Base-by-base conservation (phyloP, 1,284 basidiomycete species). In the Phylloporus sp. region DNA sequence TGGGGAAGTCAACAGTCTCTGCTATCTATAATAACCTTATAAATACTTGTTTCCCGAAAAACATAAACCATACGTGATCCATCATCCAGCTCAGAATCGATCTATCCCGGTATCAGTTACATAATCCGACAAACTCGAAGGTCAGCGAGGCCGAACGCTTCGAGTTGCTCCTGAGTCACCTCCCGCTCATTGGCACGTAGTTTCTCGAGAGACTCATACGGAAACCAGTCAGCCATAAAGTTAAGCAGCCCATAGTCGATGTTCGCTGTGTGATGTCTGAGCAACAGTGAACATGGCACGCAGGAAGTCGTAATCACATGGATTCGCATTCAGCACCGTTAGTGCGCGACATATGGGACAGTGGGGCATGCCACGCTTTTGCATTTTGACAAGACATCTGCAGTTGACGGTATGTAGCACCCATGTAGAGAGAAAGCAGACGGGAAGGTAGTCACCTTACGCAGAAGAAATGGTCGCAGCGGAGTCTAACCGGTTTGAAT, bases 141-240 rank as follows among this genome's bases (percentile, higher is more conserved):
- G 13, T 59, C 70, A 56, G 84, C 78, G 18, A 89, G 67, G 10
- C 88, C 88, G 40, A 93, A 75, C 69, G 91, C 90, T 63, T 83
- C 77, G 28, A 92, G 72, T 69, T 93, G 84, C 76, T 97, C 95
- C 58, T 84, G 78, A 0, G 86, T 83, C 1, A 91, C 87, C 72
- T 98, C 96, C 51, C 79, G 81, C 73, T 94, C 89, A 74, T 96
- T 96, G 70, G 88, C 84, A 64, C 84, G 84, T 52, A 90, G 80
- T 76, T 98, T 98, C 70, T 84, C 84, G 68, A 83, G 86, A 22
- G 95, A 84, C 76, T 98, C 96, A 13, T 87, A 75, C 0, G 96
- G 95, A 77, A 98, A 98, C 95, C 95, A 98, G 65, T 92, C 89
- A 66, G 91, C 85, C 88, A 98, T 93, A 70, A 95, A 96, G 68